Base-by-base conservation (phyloP, 257 asterid genomes). In the Fraxinus anomala region DNA sequence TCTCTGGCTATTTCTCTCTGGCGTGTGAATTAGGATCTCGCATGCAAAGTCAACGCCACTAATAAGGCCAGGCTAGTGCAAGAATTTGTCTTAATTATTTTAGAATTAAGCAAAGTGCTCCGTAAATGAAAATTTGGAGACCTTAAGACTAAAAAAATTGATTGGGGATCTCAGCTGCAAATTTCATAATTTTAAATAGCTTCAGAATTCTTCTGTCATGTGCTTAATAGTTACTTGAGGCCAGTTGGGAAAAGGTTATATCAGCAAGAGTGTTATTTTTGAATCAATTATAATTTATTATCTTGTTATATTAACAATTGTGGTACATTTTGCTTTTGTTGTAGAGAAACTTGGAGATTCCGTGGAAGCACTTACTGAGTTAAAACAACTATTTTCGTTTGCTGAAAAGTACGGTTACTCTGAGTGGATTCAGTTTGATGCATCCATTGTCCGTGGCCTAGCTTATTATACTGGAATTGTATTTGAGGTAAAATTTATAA, bases 401-500 rank as follows among this genome's bases (percentile, higher is more conserved):
- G 94, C 96, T 83, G 97, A 93, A 77, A 88, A 91, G 77, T 93
- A 90, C 77, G 97, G 97, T 37, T 93, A 87, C 83, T 88, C 94
- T 36, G 98, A 93, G 59, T 96, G 99, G 99, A 92, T 96, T 89
- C 97, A 93, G 77, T 93, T 95, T 89, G 99, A 96, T 89, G 98
- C 99, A 71, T 93, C 99, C 37, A 76, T 93, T 81, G 98, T 95
- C 24, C 97, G 98, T 73, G 99, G 98, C 66, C 80, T 96, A 84
- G 96, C 99, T 74, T 96, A 96, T 84, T 96, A 96, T 82, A 96
- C 98, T 16, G 98, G 99, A 83, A 90, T 93, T 11, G 98, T 96
- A 33, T 96, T 96, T 83, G 99, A 96, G 98, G 99, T 92, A 77
- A 74, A 71, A 31, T 69, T 71, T 23, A 59, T 59, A 9, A 63